Evolutionary conservation across 768 basidiomycete genomes (phyloP), one percentile per base, ranked within the genome.

Genomic region (Mycena filopes): DNA sequence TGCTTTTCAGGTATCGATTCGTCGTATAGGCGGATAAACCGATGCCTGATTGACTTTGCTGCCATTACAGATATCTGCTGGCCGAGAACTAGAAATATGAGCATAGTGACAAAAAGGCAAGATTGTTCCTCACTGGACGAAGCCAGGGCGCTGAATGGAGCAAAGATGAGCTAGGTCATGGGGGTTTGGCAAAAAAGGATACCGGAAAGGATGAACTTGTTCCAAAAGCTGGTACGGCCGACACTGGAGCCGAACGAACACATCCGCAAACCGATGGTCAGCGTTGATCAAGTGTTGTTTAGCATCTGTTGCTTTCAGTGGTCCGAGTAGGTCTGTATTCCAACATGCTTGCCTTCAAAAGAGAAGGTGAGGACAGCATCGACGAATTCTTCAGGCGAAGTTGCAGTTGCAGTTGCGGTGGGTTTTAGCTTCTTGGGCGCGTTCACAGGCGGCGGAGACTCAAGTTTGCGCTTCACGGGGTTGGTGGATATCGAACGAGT

Each of bases 51-150:
- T 21, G 93, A 89, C 23, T 92, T 84, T 0, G 95, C 96, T 13
- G 95, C 96, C 46, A 90, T 76, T 92, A 92, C 94, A 1, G 92
- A 94, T 25, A 95, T 92, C 73, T 95, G 92, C 75, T 92, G 91
- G 6, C 86, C 89, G 41, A 68, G 48, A 58, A 66, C 67, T 68
- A 41, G 4, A 55, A 11, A 36, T 15, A 36, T 59, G 36, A 9
- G 36, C 36, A 36, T 36, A 11, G 36, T 9, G 36, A 5, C 28
- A 25, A 15, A 7, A 46, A 33, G 29, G n/a, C 54, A 13, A 8
- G 36, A 16, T 47, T 21, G 16, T 23, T 2, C 59, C 87, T 77
- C 78, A 93, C 84, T 93, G 33, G 90, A 92, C 6, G 85, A 85
- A 26, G 86, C 84, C 26, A 95, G 82, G 1, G 93, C 89, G 45